Evolutionary conservation across 176 grass and related monocot genomes (phyloP), one percentile per base, ranked within the genome.

Genomic region (Oryza meridionalis): DNA sequence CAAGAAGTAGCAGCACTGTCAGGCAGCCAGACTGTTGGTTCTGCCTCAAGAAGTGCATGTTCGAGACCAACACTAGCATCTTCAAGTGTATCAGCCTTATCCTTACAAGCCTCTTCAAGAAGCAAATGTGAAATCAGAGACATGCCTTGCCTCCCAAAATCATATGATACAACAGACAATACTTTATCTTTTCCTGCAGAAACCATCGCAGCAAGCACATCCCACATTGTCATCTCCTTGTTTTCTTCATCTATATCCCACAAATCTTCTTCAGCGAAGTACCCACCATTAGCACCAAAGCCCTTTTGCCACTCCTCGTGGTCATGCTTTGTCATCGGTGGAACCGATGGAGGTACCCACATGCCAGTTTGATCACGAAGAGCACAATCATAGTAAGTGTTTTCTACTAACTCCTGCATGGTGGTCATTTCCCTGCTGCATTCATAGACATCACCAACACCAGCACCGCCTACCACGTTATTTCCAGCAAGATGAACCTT

Each of bases 161-260:
- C 89, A 84, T 69, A 87, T 47, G 93, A 88, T 16, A 84, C 40
- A 59, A 90, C 13, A 24, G 90, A 84, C 6, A 84, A 47, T 64
- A 92, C 4, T 85, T 92, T 98, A 21, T 90, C 82, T 77, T 63
- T 90, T 24, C 85, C 91, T n/a, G 88, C 85, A 70, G 87, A 77
- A 83, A 84, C 64, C 89, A 98, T 94, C 51, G 94, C 93, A 46
- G 96, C 65, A 61, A 94, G 69, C 69, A 98, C 87, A 81, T 98
- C 89, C 96, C 93, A 94, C 93, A 98, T 95, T 69, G 96, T 92
- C 87, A 95, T 90, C 68, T 90, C 92, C 81, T 53, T 87, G 27
- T 85, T 72, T 69, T 88, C 86, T 76, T 83, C 84, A 69, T 91
- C 72, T 15, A 87, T 84, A 29, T 94, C 95, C 92, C 95, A 94